These are phyloP conservation scores for Herpetomonas samuelpessoai DNA, from an alignment of 208 protist species.

Conservation along the genomic window DNA sequence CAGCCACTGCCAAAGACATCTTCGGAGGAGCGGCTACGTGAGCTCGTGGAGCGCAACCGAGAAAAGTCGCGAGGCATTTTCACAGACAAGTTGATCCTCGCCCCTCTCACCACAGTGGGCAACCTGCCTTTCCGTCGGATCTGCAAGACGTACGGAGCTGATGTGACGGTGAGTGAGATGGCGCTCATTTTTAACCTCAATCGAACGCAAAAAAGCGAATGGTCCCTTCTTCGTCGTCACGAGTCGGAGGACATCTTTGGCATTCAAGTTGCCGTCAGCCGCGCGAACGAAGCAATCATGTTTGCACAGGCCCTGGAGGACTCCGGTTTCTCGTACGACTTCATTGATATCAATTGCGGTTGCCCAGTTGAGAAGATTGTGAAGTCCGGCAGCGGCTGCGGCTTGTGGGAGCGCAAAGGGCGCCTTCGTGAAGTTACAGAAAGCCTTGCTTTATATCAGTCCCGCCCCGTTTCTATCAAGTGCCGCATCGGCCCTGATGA, in stretches of 20 bases:
- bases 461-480: constrained; percentile 88
- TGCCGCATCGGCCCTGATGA: constrained; percentile 88
- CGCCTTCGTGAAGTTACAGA: constrained; percentile 76
- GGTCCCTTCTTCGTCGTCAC: constrained; percentile 94
- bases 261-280: constrained; percentile 87
- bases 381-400: constrained; percentile 82
- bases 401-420: constrained; percentile 77
- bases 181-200: constrained; percentile 89
- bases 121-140: constrained; percentile 97
- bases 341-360: constrained; percentile 96
- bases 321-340: constrained; percentile 88
- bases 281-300: constrained; percentile 46
- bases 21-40: constrained; percentile 37
- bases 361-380: constrained; percentile 95
- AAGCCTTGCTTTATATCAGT: constrained; percentile 54
- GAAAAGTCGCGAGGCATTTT: constrained; percentile 60
- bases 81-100: constrained; percentile 91
- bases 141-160: constrained; percentile 89
- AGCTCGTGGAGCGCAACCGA: constrained; percentile 26
- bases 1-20: constrained; percentile 3
- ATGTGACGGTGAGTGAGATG: constrained; percentile 97
- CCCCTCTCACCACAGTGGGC: constrained; percentile 97
- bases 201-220: constrained; percentile 83
- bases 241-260: constrained; percentile 95
- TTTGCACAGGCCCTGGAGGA: constrained; percentile 71